Evolutionary conservation across 352 stramenopile genomes (phyloP).

Genomic region (Globisporangium mamillatum): DNA sequence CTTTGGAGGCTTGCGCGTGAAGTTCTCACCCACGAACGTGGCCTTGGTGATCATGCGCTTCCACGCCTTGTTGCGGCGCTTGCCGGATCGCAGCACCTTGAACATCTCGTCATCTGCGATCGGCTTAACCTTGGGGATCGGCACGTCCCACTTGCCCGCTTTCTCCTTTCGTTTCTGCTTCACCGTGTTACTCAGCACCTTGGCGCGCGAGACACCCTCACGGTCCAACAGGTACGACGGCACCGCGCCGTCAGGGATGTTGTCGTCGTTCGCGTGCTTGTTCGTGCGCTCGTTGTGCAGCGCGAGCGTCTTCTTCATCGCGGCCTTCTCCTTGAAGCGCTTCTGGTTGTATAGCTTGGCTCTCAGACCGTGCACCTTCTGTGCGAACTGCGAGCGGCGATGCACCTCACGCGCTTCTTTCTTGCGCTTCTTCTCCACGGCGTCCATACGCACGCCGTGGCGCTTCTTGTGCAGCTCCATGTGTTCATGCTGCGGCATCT

Average conservation of each 20-base stretch:
- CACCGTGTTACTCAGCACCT: constrained; percentile 99
- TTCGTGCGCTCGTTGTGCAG: constrained; percentile 99
- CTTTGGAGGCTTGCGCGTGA: constrained; percentile 99
- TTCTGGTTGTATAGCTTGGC: constrained; percentile 99
- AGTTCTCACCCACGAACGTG: constrained; percentile 97
- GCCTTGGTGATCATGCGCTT: constrained; percentile 96
- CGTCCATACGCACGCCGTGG: constrained; percentile 97
- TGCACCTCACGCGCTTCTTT: constrained; percentile 98
- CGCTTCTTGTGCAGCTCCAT: constrained; percentile 99
- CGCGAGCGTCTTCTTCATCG: constrained; percentile 99
- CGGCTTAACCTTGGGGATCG: constrained; percentile 97
- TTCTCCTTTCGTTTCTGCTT: constrained; percentile 99
- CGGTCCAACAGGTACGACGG: constrained; percentile 99
- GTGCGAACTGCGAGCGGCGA: constrained; percentile 95
- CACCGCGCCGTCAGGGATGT: constrained; percentile 94
- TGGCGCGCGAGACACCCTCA: constrained; percentile 97
- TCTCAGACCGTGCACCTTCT: constrained; percentile 98
- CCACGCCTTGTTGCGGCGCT: constrained; percentile 95
- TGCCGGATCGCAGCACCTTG: constrained; percentile 95
- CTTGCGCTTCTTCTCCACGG: constrained; percentile 96
- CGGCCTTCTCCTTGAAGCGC: constrained; percentile 99
- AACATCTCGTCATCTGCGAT: constrained; percentile 99
- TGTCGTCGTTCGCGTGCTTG: constrained; percentile 98
- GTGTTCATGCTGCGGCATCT: constrained; percentile 99
- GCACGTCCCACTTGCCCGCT: constrained; percentile 99